These are phyloP conservation scores for Diversispora epigaea DNA, from an alignment of 192 early-diverging fungal species.

Conservation along the genomic window DNA sequence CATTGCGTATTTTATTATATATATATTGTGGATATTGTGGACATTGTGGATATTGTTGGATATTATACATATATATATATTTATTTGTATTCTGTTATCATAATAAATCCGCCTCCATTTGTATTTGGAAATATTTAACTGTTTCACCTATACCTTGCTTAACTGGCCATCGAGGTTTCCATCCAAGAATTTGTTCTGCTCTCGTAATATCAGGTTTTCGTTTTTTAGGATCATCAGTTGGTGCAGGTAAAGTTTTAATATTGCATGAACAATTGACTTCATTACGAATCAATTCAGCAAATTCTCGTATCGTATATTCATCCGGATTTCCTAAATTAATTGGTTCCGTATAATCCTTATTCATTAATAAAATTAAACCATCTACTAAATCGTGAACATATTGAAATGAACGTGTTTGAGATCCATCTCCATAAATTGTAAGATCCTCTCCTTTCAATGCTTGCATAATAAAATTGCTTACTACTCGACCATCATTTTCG, in stretches of 20 bases:
- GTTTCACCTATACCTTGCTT: slow-evolving; percentile 78
- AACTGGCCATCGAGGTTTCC: slow-evolving; percentile 75
- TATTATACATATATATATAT: no score
- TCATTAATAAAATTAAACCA: slow-evolving; percentile 77
- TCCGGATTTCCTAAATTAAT: slow-evolving; percentile 84
- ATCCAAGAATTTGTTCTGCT: slow-evolving; percentile 63
- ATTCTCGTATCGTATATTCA: slow-evolving; percentile 76
- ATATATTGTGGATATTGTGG: no score
- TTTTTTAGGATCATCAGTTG: slow-evolving; percentile 75
- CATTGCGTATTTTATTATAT: no score
- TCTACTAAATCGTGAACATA: slow-evolving; percentile 85
- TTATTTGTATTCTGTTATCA: not conserved
- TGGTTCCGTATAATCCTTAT: slow-evolving; percentile 64
- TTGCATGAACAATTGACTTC: slow-evolving; percentile 56
- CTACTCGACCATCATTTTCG: slow-evolving; percentile 78
- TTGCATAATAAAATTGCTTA: slow-evolving; percentile 86
- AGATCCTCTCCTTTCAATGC: slow-evolving; percentile 70
- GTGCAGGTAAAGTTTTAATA: slow-evolving; percentile 65
- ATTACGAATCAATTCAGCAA: slow-evolving; percentile 72
- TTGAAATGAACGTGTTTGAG: slow-evolving; percentile 81
- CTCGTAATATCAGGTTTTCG: slow-evolving; percentile 72
- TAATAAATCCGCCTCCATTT: slow-evolving; percentile 27
- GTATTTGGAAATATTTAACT: slow-evolving; percentile 64
- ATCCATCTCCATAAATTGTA: slow-evolving; percentile 79
- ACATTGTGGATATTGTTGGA: no score